A percentile compares a stretch with the other conserved stretches of the same genome.
phyloP scores from a whole-genome alignment of 1,284 basidiomycete species.

The Papiliotrema flavescens region DNA sequence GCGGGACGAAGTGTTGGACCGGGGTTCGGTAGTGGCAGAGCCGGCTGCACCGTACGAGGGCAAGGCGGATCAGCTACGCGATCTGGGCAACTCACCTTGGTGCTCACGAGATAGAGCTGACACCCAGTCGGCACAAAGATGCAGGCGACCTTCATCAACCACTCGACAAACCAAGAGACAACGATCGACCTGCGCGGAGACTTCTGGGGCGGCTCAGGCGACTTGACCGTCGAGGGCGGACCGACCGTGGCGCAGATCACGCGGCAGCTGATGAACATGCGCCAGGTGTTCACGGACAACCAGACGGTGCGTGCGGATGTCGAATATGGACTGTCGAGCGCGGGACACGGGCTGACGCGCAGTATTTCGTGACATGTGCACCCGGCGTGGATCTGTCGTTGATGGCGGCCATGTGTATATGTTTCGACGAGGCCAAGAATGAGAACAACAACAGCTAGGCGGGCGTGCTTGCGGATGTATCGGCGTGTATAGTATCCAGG shows the following conservation, averaged over 20 bases:
- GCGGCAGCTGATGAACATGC: constrained; percentile 31
- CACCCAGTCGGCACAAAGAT: constrained; percentile 40
- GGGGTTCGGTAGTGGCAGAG: too few species aligned
- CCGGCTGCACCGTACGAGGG: too few species aligned
- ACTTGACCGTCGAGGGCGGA: constrained; percentile 31
- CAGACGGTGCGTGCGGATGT: constrained; percentile 34
- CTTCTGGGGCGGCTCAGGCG: constrained; percentile 39
- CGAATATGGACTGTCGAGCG: neutral
- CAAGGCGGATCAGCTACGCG: too few species aligned
- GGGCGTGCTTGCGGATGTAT: too few species aligned
- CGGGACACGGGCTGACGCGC: neutral
- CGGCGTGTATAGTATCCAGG: too few species aligned
- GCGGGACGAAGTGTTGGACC: too few species aligned
- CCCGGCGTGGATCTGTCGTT: constrained; percentile 50
- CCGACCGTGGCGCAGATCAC: constrained; percentile 40
- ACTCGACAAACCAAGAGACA: constrained; percentile 19
- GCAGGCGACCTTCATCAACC: constrained; percentile 36
- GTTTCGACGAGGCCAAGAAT: constrained; percentile 43
- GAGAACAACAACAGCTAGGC: too few species aligned
- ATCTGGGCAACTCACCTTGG: too few species aligned
- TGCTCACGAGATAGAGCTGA: too few species aligned
- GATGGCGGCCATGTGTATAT: constrained; percentile 49
- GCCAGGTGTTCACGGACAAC: constrained; percentile 35
- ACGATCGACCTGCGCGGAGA: constrained; percentile 37
- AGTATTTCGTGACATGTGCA: constrained; percentile 48